Base-by-base conservation (phyloP, 169 alveolate genomes). In the Cryptosporidium muris region DNA sequence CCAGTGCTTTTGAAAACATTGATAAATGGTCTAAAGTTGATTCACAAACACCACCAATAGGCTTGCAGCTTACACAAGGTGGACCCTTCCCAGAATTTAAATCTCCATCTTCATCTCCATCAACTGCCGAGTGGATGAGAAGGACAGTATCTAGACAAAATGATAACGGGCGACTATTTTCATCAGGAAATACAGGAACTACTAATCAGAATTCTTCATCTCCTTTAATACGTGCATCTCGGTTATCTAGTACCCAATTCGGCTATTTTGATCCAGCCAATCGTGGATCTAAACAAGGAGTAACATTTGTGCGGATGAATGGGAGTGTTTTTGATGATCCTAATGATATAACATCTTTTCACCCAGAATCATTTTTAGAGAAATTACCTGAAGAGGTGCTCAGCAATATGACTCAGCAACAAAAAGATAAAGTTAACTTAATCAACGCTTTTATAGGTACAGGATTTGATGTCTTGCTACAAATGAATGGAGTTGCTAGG, bases 71-170 rank as follows among this genome's bases (percentile, higher is more conserved):
- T 6, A 2, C n/a, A 37, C 48, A 45, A 37, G 48, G 49, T 1
- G 54, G 60, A 62, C 56, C 3, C 43, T 37, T 38, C 43, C 25
- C 58, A 16, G 85, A 74, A n/a, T 43, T 74, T n/a, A 74, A 74
- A 36, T 48, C 37, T 6, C 85, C 85, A 11, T 43, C 66, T 1
- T 25, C 36, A n/a, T 74, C 85, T 4, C 85, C 85, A 5, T 45
- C 85, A 56, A 58, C 85, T 14, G 34, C 85, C 4, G 85, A 74
- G 16, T 74, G 85, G 85, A 74, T 74, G 85, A 74, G 85, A 74
- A 74, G 49, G 25, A 62, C 85, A 4, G 60, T 74, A 6, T 48
- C 85, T 12, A 74, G 49, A n/a, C 68, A 53, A 60, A 42, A 11
- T 54, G 85, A 74, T 12, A 40, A 5, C 25, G 66, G 66, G 12